Base-by-base conservation (phyloP, 371 early-diverging fungal species). In the Haplosporangium sp. region DNA sequence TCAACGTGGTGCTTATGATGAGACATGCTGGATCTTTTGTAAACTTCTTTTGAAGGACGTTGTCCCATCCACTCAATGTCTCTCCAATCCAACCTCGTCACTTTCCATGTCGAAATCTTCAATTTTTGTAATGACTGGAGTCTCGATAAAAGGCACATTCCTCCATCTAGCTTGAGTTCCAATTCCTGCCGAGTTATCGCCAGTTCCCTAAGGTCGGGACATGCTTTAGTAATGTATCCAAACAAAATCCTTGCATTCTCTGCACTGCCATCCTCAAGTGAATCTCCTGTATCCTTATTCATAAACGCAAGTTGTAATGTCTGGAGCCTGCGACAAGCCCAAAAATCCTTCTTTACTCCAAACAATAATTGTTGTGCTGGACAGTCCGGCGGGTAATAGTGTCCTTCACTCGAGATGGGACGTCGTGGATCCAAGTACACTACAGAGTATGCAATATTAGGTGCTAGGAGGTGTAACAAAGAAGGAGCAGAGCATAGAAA, bases 161-260 rank as follows among this genome's bases (percentile, higher is more conserved):
- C 71, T 0, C 63, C 63, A 1, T 47, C 47, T 34, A 65, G 50
- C 9, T 60, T 61, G 56, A 72, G 13, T 11, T 65, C 37, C 20
- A 72, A 39, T 13, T 19, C 27, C 15, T 6, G 10, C 2, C 72
- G 39, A 40, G 15, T 8, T 1, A 72, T 66, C 6, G n/a, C 58
- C 15, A 72, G 10, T 2, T 66, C 72, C 20, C 55, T n/a, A 44
- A 66, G 60, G 11, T 65, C 61, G 0, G 72, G 72, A 27, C 71
- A 72, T 10, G 39, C 72, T 27, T 45, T 59, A 15, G 47, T 56
- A 40, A 72, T 34, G 35, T 72, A 72, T 37, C 66, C 72, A 66
- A 72, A 72, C 72, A 72, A 61, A 38, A 65, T 66, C 20, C 72
- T 65, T 2, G 61, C 53, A 20, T 65, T 72, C 48, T 53, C 61